phyloP scores from a whole-genome alignment of 2,329 filamentous ascomycete species.

The Cytospora piceae region DNA sequence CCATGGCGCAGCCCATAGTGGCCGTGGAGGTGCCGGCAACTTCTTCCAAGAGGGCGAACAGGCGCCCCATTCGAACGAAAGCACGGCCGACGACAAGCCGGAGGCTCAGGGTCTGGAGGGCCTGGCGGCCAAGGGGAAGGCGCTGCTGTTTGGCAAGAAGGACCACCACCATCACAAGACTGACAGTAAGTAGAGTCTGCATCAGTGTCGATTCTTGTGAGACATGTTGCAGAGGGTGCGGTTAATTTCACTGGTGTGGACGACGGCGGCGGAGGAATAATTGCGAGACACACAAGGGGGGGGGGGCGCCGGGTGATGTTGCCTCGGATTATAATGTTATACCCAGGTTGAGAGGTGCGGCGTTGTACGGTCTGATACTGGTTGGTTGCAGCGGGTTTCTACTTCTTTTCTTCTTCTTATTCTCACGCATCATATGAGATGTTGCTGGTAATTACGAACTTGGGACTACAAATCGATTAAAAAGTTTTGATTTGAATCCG shows the following conservation, averaged over 20 bases:
- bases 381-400: constrained; percentile 12
- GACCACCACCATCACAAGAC: constrained; percentile 36
- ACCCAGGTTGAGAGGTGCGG: constrained; percentile 18
- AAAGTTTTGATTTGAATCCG: background rate
- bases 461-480: background rate
- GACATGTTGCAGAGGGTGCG: background rate
- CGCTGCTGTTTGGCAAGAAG: constrained; percentile 55
- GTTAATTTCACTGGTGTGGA: background rate
- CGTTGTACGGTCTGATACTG: constrained; percentile 8
- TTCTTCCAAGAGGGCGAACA: constrained; percentile 54
- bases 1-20: constrained; percentile 65
- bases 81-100: constrained; percentile 40
- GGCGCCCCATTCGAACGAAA: constrained; percentile 35
- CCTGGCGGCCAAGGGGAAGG: constrained; percentile 51
- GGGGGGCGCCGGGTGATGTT: background rate
- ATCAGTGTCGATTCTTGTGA: background rate
- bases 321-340: constrained; percentile 13
- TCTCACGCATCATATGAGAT: constrained; percentile 6
- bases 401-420: background rate
- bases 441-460: background rate
- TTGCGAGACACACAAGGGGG: background rate
- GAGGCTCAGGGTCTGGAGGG: constrained; percentile 36
- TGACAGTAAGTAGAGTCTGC: constrained; percentile 9
- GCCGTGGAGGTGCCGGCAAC: constrained; percentile 78
- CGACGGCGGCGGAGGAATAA: background rate